Evolutionary conservation across 2,329 filamentous ascomycete species (phyloP).

Genomic region (Emericellopsis cladophorae): DNA sequence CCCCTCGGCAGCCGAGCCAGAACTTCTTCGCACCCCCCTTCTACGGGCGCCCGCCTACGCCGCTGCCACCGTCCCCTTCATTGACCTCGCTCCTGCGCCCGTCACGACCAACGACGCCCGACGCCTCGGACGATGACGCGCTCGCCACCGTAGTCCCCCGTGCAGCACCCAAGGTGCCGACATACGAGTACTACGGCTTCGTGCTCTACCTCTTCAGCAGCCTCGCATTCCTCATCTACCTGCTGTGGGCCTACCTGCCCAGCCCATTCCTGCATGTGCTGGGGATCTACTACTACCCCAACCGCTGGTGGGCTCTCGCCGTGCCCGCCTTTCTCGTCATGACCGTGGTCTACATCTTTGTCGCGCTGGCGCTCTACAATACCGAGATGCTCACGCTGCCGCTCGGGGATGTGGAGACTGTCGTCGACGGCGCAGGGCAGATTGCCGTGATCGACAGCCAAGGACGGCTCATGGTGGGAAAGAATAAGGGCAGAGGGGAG

Average conservation of each 20-base stretch:
- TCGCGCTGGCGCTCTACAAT: conserved; percentile 85
- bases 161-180: conserved; percentile 88
- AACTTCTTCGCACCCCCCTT: conserved; percentile 69
- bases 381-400: conserved; percentile 76
- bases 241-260: conserved; percentile 81
- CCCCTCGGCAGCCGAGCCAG: conserved; percentile 23
- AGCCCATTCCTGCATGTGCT: conserved; percentile 84
- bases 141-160: conserved; percentile 49
- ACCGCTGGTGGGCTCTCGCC: conserved; percentile 94
- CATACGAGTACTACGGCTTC: conserved; percentile 99
- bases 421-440: conserved; percentile 83
- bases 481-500: conserved; percentile 12
- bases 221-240: conserved; percentile 61
- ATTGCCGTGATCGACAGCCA: conserved; percentile 69
- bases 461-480: conserved; percentile 33
- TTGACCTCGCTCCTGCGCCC: conserved; percentile 83
- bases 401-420: conserved; percentile 68
- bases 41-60: conserved; percentile 93
- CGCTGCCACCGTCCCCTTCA: conserved; percentile 82
- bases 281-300: conserved; percentile 92
- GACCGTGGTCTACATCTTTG: conserved; percentile 81
- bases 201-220: conserved; percentile 87
- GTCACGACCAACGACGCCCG: conserved; percentile 85
- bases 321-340: conserved; percentile 86
- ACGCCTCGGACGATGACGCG: conserved; percentile 73